Evolutionary conservation across 1,284 basidiomycete genomes (phyloP), one percentile per base, ranked within the genome.

Genomic region (Golubevia sp.): DNA sequence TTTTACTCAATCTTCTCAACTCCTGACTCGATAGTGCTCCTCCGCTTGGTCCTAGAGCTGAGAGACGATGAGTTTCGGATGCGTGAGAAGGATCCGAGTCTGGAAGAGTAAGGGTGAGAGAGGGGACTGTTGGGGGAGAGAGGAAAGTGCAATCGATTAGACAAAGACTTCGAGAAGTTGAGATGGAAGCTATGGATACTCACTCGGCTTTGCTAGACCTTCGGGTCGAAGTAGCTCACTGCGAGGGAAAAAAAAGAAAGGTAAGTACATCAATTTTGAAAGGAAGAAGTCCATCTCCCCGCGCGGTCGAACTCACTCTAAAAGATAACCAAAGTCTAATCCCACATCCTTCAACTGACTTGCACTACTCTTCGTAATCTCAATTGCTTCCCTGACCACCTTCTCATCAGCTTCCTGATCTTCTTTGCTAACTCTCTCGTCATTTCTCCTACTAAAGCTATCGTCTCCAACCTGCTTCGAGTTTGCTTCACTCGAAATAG

Each of bases 341-440:
- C 77, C 78, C 21, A 82, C 70, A 50, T 75, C 73, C 44, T 67
- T 71, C 1, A 80, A 63, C 63, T 81, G 76, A 11, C 60, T 56
- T 18, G 70, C 70, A 52, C 72, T 70, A 38, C 50, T 62, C 55
- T 58, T 53, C 11, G 70, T 71, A 15, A 74, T 73, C 34, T 74
- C 68, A 26, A 73, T 59, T 15, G 66, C 61, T 44, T 74, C 71
- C 6, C 49, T 21, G 15, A 78, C 64, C 49, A 78, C 63, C 21
- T 63, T 49, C 18, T 64, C 64, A 49, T 80, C 30, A 34, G 30
- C 30, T 34, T 34, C 72, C 51, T 72, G 60, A 52, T 75, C 74
- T n/a, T 49, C 65, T 3, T 34, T 34, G 11, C 30, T 34, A 34
- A 34, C 11, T 11, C 30, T 34, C 4, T 34, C 30, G 5, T 11